phyloP scores from a whole-genome alignment of 1,284 basidiomycete species.

The Marasmius fiardii region DNA sequence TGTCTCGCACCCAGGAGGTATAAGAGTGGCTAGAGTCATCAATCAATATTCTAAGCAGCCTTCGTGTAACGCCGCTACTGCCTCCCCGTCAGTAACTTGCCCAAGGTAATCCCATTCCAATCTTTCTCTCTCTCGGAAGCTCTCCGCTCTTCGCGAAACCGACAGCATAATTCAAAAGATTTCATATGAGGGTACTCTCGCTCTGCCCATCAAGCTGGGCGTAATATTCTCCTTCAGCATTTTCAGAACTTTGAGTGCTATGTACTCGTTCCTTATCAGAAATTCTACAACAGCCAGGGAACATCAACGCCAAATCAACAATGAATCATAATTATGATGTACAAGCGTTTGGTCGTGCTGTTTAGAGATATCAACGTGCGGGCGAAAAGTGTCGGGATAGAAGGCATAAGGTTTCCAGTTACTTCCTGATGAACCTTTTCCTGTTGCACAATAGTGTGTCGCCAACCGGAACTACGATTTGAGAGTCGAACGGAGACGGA shows the following conservation, averaged over 20 bases:
- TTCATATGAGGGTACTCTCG: conserved; percentile 27
- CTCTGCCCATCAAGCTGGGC: conserved; percentile 18
- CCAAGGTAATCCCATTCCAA: conserved; percentile 33
- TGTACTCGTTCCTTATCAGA: conserved; percentile 30
- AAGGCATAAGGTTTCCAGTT: conserved; percentile 25
- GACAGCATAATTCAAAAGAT: conserved; percentile 26
- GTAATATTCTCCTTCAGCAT: conserved; percentile 14
- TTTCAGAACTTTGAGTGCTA: conserved; percentile 13
- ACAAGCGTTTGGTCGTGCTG: conserved; percentile 28
- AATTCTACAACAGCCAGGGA: conserved; percentile 22
- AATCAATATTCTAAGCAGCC: too few relatives aligned
- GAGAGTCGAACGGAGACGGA: conserved; percentile 19
- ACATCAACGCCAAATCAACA: background rate
- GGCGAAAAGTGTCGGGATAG: conserved; percentile 26
- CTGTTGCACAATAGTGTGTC: conserved; percentile 28
- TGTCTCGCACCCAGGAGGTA: too few relatives aligned
- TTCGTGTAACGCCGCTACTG: conserved; percentile 1
- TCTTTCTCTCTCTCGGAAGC: conserved; percentile 10
- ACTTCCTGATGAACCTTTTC: conserved; percentile 27
- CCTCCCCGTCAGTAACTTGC: conserved; percentile 23
- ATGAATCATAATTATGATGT: conserved; percentile 13
- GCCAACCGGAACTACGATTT: conserved; percentile 28
- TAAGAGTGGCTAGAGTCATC: too few relatives aligned
- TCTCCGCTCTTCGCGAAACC: conserved; percentile 7
- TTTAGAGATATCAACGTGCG: background rate